These are phyloP conservation scores for Lichtheimia corymbifera DNA, from an alignment of 371 early-diverging fungal genomes.

Conservation along the genomic window DNA sequence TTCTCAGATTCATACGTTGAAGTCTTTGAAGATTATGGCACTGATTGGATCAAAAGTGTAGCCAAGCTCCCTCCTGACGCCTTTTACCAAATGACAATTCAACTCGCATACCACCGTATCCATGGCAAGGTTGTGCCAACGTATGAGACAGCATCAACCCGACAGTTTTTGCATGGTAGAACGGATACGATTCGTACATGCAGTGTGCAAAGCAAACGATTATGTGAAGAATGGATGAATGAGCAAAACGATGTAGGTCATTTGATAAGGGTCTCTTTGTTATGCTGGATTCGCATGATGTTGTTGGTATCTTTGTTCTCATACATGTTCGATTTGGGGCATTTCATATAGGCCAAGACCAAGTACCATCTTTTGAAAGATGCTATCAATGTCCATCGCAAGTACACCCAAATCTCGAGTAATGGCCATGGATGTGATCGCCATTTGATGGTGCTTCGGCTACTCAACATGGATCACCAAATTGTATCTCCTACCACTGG, in stretches of 20 bases:
- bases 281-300: background rate
- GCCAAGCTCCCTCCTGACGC: slow-evolving; percentile 85
- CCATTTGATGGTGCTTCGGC: slow-evolving; percentile 79
- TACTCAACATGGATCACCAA: slow-evolving; percentile 45
- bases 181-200: slow-evolving; percentile 86
- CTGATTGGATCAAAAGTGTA: slow-evolving; percentile 54
- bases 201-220: slow-evolving; percentile 62
- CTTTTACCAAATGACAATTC: slow-evolving; percentile 85
- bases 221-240: slow-evolving; percentile 58
- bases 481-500: slow-evolving; percentile 18
- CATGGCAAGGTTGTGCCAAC: slow-evolving; percentile 67
- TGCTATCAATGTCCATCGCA: slow-evolving; percentile 69
- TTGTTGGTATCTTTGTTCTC: background rate
- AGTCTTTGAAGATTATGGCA: slow-evolving; percentile 51
- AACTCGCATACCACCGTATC: slow-evolving; percentile 78
- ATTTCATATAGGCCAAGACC: slow-evolving; percentile 36
- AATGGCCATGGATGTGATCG: slow-evolving; percentile 84
- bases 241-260: slow-evolving; percentile 13
- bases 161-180: slow-evolving; percentile 78
- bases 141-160: slow-evolving; percentile 85
- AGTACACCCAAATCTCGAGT: slow-evolving; percentile 65
- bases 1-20: slow-evolving; percentile 69
- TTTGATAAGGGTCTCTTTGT: background rate
- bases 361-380: slow-evolving; percentile 60
- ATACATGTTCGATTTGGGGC: background rate